Base-by-base conservation (phyloP, 345 rosid species). In the Aquilaria yunnanensis region DNA sequence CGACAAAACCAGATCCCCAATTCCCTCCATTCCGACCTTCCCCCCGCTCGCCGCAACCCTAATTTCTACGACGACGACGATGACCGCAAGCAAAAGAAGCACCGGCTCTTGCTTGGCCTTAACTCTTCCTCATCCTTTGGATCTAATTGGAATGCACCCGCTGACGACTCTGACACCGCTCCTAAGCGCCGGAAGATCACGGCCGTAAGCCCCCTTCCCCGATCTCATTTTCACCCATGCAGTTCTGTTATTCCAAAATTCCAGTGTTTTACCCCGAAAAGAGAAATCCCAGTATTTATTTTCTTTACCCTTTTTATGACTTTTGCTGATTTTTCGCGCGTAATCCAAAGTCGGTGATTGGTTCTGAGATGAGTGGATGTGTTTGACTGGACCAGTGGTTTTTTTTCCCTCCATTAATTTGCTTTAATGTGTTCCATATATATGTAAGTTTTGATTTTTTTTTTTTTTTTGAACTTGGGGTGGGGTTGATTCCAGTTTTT, bases 61-160 rank as follows among this genome's bases (percentile, higher is more conserved):
- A 74, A 72, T 71, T 58, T 69, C 47, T 59, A 68, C 46, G 92
- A 86, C 16, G 90, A 92, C 14, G 96, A 80, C 11, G 97, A 90
- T 16, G 95, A 90, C 71, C 81, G 96, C 4, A 65, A 68, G 1
- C 70, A 82, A 79, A 93, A 88, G 86, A 88, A 90, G 76, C 97
- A 74, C 63, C 76, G 72, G 72, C 85, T 78, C 47, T 74, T 90
- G 57, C 88, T 69, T 54, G 94, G 96, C 43, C 70, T 92, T 67
- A 81, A 86, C 75, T 75, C 81, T 32, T 70, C 76, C 43, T 72
- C 62, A 48, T 77, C 65, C 1, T 45, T 23, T 53, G 78, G 73
- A 61, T 78, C 84, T 53, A 78, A 76, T 77, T 77, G 75, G 64
- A 79, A 74, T 64, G 78, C 64, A 16, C 69, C 71, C 60, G 74